Base-by-base conservation (phyloP, 2,329 filamentous ascomycete species). In the Daldinia sp. region DNA sequence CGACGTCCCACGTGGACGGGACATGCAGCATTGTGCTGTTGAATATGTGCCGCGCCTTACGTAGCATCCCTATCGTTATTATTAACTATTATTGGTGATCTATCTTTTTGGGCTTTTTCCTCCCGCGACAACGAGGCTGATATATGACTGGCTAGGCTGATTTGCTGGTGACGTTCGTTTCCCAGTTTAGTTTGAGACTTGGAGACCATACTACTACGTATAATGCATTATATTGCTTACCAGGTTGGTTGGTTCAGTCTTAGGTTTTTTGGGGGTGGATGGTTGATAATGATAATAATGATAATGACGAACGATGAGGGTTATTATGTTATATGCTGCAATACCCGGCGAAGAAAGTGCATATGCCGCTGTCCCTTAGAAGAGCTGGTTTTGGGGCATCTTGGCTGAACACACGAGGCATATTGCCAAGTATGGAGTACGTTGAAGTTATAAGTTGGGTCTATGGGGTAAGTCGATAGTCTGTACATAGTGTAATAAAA, bases 1-100 rank as follows among this genome's bases (percentile, higher is more conserved):
- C 50, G 37, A 30, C 44, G 48, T 63, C 48, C 69, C 69, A 69
- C 66, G 69, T 71, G 69, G 66, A 55, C 41, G 41, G 57, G 37
- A 67, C 35, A 57, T 59, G 63, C 44, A 64, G 26, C 33, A 35
- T 61, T 42, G 54, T 39, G 42, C 48, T 58, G 48, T 56, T 42
- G 7, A 33, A 63, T 60, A 60, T 44, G 35, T 55, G 18, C 37
- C 33, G 30, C 41, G 26, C 18, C 20, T 61, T 28, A 15, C 20
- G 51, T 64, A 57, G 35, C n/a, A 60, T 55, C 18, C 33, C 15
- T 55, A 33, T 50, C 53, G 51, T 54, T 62, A 35, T 55, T 42
- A 60, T 58, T 68, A 63, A 59, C 13, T 63, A 26, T 63, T 44
- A 63, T 58, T 68, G 63, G 59, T 46, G 39, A 56, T 44, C 9